Conservation (phyloP, 2,329 filamentous ascomycete species). For the Falciphora oryzae region DNA sequence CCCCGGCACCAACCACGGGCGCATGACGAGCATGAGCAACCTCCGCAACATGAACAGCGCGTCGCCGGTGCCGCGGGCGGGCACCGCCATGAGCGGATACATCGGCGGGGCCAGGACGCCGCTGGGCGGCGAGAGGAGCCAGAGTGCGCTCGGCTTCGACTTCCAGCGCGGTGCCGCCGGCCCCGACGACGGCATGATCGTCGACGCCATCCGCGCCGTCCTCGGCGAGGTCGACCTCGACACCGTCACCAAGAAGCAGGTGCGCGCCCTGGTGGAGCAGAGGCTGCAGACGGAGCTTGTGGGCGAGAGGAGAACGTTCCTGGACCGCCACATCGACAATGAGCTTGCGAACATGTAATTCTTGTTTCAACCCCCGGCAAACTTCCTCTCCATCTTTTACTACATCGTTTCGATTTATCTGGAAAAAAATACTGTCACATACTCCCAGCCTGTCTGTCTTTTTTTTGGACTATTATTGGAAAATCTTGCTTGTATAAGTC, state of each 20-base stretch:
- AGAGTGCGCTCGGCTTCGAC: constrained; percentile 51
- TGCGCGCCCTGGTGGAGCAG: constrained; percentile 86
- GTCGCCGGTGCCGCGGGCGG: constrained; percentile 37
- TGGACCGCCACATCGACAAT: constrained; percentile 88
- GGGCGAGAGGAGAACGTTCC: constrained; percentile 80
- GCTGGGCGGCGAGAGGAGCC: constrained; percentile 37
- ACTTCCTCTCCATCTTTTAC: neutral
- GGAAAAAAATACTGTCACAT: neutral
- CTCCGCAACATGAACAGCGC: constrained; percentile 42
- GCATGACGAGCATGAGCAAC: constrained; percentile 54
- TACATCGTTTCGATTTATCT: neutral
- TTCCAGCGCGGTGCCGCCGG: constrained; percentile 56
- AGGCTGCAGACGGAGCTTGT: constrained; percentile 82
- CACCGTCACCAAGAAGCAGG: constrained; percentile 97
- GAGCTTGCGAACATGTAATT: constrained; percentile 88
- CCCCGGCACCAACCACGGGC: constrained; percentile 15
- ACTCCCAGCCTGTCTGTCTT: neutral
- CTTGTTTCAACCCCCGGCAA: neutral
- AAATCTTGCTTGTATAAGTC: neutral
- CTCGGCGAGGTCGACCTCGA: constrained; percentile 87
- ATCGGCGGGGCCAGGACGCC: constrained; percentile 41
- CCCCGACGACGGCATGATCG: constrained; percentile 73
- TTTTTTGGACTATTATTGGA: neutral
- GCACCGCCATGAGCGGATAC: constrained; percentile 40
- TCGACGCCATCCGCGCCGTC: constrained; percentile 77